These are phyloP conservation scores for Amaranthus tricolor DNA, from an alignment of 179 eudicot species.

Conservation along the genomic window DNA sequence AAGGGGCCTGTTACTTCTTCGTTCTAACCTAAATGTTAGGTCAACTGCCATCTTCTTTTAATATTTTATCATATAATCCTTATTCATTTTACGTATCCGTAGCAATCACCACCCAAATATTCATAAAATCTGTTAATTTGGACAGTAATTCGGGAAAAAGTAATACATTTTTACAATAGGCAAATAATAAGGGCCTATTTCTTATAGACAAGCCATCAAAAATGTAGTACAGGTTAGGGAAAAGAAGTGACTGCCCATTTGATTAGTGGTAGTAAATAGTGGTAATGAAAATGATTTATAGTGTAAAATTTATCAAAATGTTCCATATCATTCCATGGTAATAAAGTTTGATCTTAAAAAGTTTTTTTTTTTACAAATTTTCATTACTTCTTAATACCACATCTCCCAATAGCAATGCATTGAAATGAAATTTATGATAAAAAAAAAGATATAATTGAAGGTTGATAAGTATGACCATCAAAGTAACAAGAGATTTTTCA, in stretches of 20 bases:
- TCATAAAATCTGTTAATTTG: not conserved
- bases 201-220: not conserved
- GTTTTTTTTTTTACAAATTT: too few species aligned
- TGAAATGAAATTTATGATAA: too few species aligned
- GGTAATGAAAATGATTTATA: too few species aligned
- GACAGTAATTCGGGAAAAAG: not conserved
- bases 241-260: too few species aligned
- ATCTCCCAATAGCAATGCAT: too few species aligned
- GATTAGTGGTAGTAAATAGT: too few species aligned
- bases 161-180: not conserved
- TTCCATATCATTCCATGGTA: too few species aligned
- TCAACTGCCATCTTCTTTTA: constrained; percentile 26
- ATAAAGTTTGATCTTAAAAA: too few species aligned
- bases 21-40: constrained; percentile 22
- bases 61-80: constrained; percentile 12
- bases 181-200: not conserved
- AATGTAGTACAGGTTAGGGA: not conserved
- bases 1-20: constrained; percentile 3
- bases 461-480: not conserved
- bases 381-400: too few species aligned
- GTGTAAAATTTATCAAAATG: too few species aligned
- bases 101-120: not conserved
- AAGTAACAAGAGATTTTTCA: not conserved
- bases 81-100: not conserved
- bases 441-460: not conserved